These are phyloP conservation scores for Fomitopsis pinicola DNA, from an alignment of 1,284 basidiomycete genomes.

Conservation along the genomic window DNA sequence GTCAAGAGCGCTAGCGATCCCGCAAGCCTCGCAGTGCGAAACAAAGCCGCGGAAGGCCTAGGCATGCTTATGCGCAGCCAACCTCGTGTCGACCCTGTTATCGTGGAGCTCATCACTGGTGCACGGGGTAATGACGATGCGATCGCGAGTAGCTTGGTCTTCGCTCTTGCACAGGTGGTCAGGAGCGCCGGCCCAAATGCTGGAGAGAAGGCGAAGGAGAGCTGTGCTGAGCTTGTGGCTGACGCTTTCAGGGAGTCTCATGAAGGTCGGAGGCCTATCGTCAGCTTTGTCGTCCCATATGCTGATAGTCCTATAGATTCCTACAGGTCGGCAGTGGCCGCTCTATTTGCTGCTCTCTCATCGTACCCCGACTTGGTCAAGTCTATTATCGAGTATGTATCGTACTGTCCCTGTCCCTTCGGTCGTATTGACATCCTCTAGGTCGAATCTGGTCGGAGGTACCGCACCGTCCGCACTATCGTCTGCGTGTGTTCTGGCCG, in stretches of 20 bases:
- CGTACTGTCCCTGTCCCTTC: not conserved
- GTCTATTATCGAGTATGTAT: slow-evolving; percentile 65
- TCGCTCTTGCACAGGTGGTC: slow-evolving; percentile 79
- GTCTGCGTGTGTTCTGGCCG: slow-evolving; percentile 63
- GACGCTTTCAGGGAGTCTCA: slow-evolving; percentile 77
- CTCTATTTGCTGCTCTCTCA: slow-evolving; percentile 66
- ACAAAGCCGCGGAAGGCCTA: slow-evolving; percentile 78
- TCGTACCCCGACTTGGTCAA: slow-evolving; percentile 62
- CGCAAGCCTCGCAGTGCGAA: slow-evolving; percentile 77
- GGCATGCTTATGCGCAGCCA: slow-evolving; percentile 93
- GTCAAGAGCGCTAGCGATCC: slow-evolving; percentile 90
- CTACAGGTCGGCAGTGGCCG: slow-evolving; percentile 68
- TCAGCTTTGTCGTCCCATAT: not conserved
- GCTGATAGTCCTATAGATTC: slow-evolving; percentile 44
- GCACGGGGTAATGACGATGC: slow-evolving; percentile 68
- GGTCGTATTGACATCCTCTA: slow-evolving; percentile 16
- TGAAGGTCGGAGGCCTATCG: slow-evolving; percentile 48
- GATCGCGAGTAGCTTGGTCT: slow-evolving; percentile 71
- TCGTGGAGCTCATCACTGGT: slow-evolving; percentile 82
- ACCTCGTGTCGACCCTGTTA: slow-evolving; percentile 79
- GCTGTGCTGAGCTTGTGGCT: slow-evolving; percentile 70
- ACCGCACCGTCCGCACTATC: slow-evolving; percentile 61
- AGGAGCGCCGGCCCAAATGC: slow-evolving; percentile 71
- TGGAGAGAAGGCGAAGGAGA: slow-evolving; percentile 70
- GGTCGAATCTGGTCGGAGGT: slow-evolving; percentile 54